phyloP scores from a whole-genome alignment of 768 basidiomycete genomes.

The Boletus rufocinnamomeus region DNA sequence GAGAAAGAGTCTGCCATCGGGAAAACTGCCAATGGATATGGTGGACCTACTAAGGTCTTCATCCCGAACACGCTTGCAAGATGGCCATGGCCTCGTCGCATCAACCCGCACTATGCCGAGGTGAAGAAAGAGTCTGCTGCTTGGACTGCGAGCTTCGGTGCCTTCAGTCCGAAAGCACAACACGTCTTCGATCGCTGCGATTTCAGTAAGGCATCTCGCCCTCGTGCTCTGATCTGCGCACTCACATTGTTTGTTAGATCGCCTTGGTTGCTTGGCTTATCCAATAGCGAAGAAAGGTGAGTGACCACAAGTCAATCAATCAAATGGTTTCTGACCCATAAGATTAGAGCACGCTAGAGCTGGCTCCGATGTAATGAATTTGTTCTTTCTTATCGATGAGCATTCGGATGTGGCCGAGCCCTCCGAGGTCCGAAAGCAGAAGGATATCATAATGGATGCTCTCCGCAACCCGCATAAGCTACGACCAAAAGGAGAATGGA shows the following conservation, averaged over 20 bases:
- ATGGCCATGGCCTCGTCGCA: constrained; percentile 22
- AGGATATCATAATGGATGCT: constrained; percentile 25
- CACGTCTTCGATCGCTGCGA: constrained; percentile 15
- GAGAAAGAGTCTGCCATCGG: neutral
- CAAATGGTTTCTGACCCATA: neutral
- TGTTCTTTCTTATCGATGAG: constrained; percentile 54
- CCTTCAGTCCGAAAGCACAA: constrained; percentile 15
- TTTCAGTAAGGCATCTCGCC: constrained; percentile 1
- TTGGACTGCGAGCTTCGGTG: constrained; percentile 14
- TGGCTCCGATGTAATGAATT: constrained; percentile 52
- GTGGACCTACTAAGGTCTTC: constrained; percentile 8
- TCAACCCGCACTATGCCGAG: constrained; percentile 8
- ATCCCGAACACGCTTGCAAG: constrained; percentile 18
- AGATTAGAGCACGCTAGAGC: constrained; percentile 29
- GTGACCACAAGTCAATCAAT: neutral
- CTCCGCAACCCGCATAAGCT: constrained; percentile 14
- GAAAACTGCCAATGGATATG: neutral
- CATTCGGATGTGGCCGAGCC: constrained; percentile 45
- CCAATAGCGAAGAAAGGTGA: constrained; percentile 17
- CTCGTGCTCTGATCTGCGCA: neutral
- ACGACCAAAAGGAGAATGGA: constrained; percentile 19
- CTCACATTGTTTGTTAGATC: constrained; percentile 6
- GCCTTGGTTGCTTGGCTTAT: constrained; percentile 12
- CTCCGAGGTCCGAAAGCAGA: constrained; percentile 29
- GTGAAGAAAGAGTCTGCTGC: constrained; percentile 14